Conservation (phyloP, 1,284 basidiomycete genomes). For the Cryptococcus sp. region DNA sequence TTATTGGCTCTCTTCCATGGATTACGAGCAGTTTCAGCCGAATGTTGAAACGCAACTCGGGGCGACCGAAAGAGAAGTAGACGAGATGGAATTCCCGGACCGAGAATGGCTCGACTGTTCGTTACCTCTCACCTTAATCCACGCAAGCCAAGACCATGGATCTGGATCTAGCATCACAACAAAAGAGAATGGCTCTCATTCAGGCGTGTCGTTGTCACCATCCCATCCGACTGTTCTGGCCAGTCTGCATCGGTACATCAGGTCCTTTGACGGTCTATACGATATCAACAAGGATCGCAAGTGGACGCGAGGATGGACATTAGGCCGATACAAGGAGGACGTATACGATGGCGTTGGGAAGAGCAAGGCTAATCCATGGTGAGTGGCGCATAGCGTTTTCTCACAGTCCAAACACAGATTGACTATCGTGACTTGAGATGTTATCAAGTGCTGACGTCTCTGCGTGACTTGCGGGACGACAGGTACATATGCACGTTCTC, state of each 20-base stretch:
- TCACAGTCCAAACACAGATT: neutral
- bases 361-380: conserved; percentile 54
- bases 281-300: conserved; percentile 42
- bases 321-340: conserved; percentile 56
- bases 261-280: conserved; percentile 51
- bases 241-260: conserved; percentile 47
- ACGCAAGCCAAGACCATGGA: conserved; percentile 34
- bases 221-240: conserved; percentile 37
- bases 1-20: conserved; percentile 39
- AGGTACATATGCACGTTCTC: conserved; percentile 53
- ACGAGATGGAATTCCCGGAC: neutral
- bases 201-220: conserved; percentile 17
- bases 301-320: conserved; percentile 48
- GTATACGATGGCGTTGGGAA: conserved; percentile 53
- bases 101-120: conserved; percentile 51
- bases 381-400: conserved; percentile 2
- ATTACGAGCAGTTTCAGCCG: conserved; percentile 4
- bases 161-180: conserved; percentile 2
- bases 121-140: conserved; percentile 51
- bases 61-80: neutral
- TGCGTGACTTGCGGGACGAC: neutral
- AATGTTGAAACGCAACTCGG: too few species aligned
- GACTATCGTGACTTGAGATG: neutral
- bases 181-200: conserved; percentile 1
- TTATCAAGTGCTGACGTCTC: neutral